A percentile compares a stretch with the other conserved stretches of the same genome.
Evolutionary conservation across 1,284 basidiomycete genomes (phyloP).

Genomic region (Calocybe gambosa): DNA sequence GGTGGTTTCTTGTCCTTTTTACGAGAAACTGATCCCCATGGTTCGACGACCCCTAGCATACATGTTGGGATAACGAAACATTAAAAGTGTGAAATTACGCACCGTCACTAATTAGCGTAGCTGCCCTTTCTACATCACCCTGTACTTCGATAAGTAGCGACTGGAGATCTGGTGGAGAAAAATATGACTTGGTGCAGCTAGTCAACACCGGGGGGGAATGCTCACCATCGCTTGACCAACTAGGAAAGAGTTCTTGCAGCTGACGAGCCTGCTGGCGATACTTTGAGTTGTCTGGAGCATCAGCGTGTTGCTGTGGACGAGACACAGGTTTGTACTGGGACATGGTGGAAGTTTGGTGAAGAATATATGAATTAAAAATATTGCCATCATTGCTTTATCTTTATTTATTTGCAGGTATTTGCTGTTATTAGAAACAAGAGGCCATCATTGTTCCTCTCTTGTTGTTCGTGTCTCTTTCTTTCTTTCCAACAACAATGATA

Average conservation of each 20-base stretch:
- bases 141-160: slow-evolving; percentile 67
- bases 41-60: slow-evolving; percentile 62
- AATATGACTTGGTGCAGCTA: slow-evolving; percentile 22
- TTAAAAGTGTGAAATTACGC: slow-evolving; percentile 16
- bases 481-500: slow-evolving; percentile 12
- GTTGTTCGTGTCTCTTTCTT: neutral
- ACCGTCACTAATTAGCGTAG: slow-evolving; percentile 79
- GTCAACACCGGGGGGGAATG: slow-evolving; percentile 13
- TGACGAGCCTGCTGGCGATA: slow-evolving; percentile 49
- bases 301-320: slow-evolving; percentile 32
- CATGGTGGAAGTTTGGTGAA: slow-evolving; percentile 33
- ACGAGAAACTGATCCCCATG: slow-evolving; percentile 82
- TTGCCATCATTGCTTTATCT: neutral
- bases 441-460: neutral
- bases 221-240: slow-evolving; percentile 72
- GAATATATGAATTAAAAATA: slow-evolving; percentile 14
- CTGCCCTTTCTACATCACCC: slow-evolving; percentile 74
- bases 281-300: slow-evolving; percentile 31
- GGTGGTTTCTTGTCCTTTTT: slow-evolving; percentile 80
- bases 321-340: slow-evolving; percentile 49
- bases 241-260: slow-evolving; percentile 74
- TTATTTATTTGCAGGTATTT: neutral
- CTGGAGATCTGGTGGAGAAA: slow-evolving; percentile 54
- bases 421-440: neutral
- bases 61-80: slow-evolving; percentile 11